These are phyloP conservation scores for Crotalaria pallida DNA, from an alignment of 306 rosid genomes.

Conservation along the genomic window DNA sequence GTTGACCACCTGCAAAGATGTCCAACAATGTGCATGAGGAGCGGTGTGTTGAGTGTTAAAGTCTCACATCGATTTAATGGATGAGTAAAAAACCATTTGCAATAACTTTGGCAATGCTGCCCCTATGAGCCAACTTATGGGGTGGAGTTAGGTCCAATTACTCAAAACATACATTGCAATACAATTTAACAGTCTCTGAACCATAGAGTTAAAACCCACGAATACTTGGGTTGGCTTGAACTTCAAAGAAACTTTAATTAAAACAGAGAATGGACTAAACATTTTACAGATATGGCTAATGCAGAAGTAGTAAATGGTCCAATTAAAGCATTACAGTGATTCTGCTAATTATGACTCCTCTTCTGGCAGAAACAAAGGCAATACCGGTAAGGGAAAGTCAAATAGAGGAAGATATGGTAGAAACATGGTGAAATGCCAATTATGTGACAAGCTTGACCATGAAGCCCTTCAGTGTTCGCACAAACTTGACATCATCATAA, in stretches of 20 bases:
- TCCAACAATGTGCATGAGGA: no score
- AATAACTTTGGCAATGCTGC: no score
- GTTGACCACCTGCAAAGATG: no score
- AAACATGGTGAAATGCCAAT: no score
- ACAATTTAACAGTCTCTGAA: not conserved
- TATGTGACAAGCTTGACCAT: no score
- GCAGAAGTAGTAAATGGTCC: not conserved
- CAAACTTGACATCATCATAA: no score
- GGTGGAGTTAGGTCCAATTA: no score
- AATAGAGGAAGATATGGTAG: no score
- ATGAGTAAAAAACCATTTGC: no score
- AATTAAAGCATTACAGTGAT: not conserved
- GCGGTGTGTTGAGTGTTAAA: not conserved
- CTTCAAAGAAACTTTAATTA: not conserved
- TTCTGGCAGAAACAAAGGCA: not conserved
- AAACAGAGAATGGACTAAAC: not conserved
- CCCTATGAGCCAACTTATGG: not conserved
- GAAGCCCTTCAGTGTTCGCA: no score
- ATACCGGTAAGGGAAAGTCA: not conserved
- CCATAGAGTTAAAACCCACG: not conserved
- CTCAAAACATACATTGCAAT: not conserved
- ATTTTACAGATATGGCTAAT: not conserved
- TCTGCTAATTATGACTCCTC: no score
- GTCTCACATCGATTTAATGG: no score
- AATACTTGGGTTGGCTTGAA: not conserved